These are phyloP conservation scores for Paraleonurus japonicus DNA, from an alignment of 257 asterid species.

Conservation along the genomic window DNA sequence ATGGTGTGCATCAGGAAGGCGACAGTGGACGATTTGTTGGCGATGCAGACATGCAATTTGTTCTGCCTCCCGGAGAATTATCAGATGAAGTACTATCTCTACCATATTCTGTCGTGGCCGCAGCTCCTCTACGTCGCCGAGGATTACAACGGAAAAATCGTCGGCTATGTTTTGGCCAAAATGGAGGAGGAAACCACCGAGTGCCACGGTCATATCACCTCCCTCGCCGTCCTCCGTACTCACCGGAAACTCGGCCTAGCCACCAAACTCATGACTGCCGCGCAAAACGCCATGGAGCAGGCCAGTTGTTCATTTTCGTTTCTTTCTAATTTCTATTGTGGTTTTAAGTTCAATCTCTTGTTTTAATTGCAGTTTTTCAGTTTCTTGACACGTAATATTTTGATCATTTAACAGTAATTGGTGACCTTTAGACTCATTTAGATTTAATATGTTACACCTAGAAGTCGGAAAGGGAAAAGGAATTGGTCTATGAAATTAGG, in stretches of 20 bases:
- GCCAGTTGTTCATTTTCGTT: slow-evolving; percentile 27
- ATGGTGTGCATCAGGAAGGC: slow-evolving; percentile 99
- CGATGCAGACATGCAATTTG: slow-evolving; percentile 95
- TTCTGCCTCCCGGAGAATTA: slow-evolving; percentile 94
- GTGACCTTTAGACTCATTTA: not conserved
- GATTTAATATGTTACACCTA: not conserved
- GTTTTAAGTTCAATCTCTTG: not conserved
- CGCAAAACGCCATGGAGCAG: slow-evolving; percentile 98
- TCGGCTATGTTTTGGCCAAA: slow-evolving; percentile 92
- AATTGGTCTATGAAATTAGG: not conserved
- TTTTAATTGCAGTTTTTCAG: no score
- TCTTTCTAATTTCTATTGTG: slow-evolving; percentile 2
- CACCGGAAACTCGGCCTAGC: slow-evolving; percentile 95
- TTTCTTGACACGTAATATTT: no score
- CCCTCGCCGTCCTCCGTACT: slow-evolving; percentile 97
- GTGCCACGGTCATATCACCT: slow-evolving; percentile 98
- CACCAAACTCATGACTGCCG: slow-evolving; percentile 98
- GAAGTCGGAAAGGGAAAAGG: not conserved
- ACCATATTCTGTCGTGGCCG: slow-evolving; percentile 99
- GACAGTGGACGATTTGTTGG: slow-evolving; percentile 81
- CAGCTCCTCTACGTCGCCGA: slow-evolving; percentile 96
- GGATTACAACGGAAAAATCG: slow-evolving; percentile 95
- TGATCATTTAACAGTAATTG: not conserved
- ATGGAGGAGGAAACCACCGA: slow-evolving; percentile 97
- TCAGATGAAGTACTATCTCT: slow-evolving; percentile 95